phyloP scores from a whole-genome alignment of 495 filamentous ascomycete species.

The Hypomontagnella submonticulosa region DNA sequence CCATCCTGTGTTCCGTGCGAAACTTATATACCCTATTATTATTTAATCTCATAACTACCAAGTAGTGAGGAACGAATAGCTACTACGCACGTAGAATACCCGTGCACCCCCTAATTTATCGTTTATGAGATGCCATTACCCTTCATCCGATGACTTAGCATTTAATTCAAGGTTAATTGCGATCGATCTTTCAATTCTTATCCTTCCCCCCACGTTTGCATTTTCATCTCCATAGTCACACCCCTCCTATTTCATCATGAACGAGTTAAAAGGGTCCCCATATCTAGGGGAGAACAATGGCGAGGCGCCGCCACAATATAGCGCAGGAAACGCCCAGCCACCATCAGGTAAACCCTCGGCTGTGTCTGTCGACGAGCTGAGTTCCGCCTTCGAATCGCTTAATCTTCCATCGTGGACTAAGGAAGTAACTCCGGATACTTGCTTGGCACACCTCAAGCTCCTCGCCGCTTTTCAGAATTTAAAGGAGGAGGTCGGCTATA shows the following conservation, averaged over 20 bases:
- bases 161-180: too few species aligned
- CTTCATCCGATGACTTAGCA: too few species aligned
- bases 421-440: constrained; percentile 55
- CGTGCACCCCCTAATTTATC: too few species aligned
- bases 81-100: too few species aligned
- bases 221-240: background rate
- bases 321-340: constrained; percentile 12
- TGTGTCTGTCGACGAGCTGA: constrained; percentile 46
- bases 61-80: too few species aligned
- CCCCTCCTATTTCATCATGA: constrained; percentile 13
- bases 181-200: too few species aligned
- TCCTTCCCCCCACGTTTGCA: too few species aligned
- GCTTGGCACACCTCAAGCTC: constrained; percentile 81
- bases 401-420: constrained; percentile 41
- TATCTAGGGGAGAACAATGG: constrained; percentile 12
- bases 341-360: constrained; percentile 7
- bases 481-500: constrained; percentile 71
- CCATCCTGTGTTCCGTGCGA: too few species aligned
- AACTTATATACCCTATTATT: too few species aligned
- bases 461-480: constrained; percentile 75
- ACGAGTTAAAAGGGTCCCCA: background rate
- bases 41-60: too few species aligned
- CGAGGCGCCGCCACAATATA: constrained; percentile 45
- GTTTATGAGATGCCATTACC: too few species aligned
- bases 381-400: constrained; percentile 56